These are phyloP conservation scores for Tubosaeta sp. DNA, from an alignment of 768 basidiomycete species.

Conservation along the genomic window DNA sequence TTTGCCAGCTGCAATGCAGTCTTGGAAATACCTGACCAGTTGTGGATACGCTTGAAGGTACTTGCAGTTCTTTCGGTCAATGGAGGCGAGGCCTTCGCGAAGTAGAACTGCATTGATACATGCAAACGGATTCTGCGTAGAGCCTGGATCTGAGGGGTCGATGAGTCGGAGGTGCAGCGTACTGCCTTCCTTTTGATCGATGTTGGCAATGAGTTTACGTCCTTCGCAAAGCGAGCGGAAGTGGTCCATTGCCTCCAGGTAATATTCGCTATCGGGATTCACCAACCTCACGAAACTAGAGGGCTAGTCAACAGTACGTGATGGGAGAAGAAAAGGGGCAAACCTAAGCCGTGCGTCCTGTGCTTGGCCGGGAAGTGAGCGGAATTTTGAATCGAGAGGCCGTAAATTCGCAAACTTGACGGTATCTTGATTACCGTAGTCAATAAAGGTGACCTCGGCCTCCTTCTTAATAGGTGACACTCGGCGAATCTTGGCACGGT, in stretches of 20 bases:
- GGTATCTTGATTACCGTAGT: constrained; percentile 92
- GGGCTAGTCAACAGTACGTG: neutral
- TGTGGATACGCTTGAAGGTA: constrained; percentile 70
- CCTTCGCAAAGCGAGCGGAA: constrained; percentile 86
- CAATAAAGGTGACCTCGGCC: constrained; percentile 92
- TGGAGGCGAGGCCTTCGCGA: constrained; percentile 77
- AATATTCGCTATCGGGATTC: constrained; percentile 80
- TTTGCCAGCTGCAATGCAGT: constrained; percentile 61
- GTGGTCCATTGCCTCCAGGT: constrained; percentile 75
- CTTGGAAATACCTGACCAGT: constrained; percentile 61
- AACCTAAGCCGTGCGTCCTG: constrained; percentile 90
- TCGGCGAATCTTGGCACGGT: constrained; percentile 87
- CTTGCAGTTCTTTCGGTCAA: constrained; percentile 74
- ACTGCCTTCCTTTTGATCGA: constrained; percentile 79
- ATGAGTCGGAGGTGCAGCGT: constrained; percentile 87
- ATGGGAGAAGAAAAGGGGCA: neutral
- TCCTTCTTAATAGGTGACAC: constrained; percentile 88
- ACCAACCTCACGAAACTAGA: constrained; percentile 82
- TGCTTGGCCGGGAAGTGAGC: constrained; percentile 85
- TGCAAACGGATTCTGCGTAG: constrained; percentile 62
- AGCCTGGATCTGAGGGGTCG: constrained; percentile 73
- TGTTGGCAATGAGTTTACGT: constrained; percentile 94
- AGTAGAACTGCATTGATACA: constrained; percentile 89
- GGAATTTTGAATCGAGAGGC: constrained; percentile 88
- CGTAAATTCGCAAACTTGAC: constrained; percentile 80